Conservation (phyloP, 2,329 filamentous ascomycete genomes). For the Bipolaris gigantea region DNA sequence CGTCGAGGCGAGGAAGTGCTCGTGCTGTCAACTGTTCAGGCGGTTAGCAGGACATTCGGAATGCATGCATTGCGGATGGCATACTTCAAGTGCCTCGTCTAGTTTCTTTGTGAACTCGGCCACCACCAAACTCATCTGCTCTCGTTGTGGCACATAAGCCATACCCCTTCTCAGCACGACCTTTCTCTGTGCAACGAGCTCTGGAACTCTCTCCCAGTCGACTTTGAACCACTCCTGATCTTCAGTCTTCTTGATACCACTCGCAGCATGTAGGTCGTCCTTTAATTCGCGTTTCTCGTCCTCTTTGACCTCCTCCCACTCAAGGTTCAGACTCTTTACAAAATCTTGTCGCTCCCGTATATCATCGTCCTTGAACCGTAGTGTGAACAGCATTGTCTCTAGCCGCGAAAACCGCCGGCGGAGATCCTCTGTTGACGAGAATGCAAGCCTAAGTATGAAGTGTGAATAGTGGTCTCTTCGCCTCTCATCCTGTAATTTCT, state of each 20-base stretch:
- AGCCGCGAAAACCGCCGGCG: constrained; percentile 82
- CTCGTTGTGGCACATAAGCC: constrained; percentile 84
- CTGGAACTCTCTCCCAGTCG: constrained; percentile 90
- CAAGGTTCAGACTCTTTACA: constrained; percentile 72
- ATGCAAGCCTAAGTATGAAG: constrained; percentile 92
- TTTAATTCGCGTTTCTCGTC: constrained; percentile 74
- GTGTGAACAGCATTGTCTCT: constrained; percentile 85
- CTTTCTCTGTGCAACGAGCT: constrained; percentile 76
- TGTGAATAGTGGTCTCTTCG: constrained; percentile 98
- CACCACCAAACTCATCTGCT: constrained; percentile 86
- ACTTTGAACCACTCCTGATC: constrained; percentile 95
- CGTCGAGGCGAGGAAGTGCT: constrained; percentile 86
- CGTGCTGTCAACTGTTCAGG: constrained; percentile 74
- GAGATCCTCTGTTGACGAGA: constrained; percentile 87
- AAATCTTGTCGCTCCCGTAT: constrained; percentile 72
- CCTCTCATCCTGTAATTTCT: constrained; percentile 68
- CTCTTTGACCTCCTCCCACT: constrained; percentile 81
- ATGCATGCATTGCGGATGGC: constrained; percentile 17
- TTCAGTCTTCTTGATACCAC: constrained; percentile 60
- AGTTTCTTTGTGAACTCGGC: constrained; percentile 80
- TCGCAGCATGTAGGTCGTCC: constrained; percentile 60
- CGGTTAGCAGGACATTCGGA: constrained; percentile 4
- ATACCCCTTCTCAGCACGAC: constrained; percentile 76
- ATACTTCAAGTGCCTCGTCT: constrained; percentile 80
- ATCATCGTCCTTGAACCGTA: constrained; percentile 80